A percentile compares a stretch with the other conserved stretches of the same genome.
phyloP scores from a whole-genome alignment of 257 asterid genomes.

The Ilex asprella region DNA sequence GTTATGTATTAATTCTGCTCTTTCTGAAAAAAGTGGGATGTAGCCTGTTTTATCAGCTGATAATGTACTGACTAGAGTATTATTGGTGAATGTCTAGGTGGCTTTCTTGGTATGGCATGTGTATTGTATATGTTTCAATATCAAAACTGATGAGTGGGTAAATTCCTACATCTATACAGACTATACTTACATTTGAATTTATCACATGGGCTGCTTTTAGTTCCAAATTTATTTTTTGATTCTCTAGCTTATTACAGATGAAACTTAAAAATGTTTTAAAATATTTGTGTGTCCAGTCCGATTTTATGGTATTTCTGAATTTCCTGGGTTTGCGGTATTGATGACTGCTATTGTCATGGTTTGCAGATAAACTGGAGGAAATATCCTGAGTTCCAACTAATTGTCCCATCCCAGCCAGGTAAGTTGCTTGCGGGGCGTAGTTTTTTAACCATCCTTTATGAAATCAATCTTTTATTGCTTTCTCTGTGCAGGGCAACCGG shows the following conservation, averaged over 20 bases:
- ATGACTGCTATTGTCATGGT: neutral
- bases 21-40: neutral
- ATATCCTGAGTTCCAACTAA: slow-evolving; percentile 41
- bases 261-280: too few species aligned
- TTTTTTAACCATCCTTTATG: neutral
- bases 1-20: neutral
- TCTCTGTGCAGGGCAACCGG: slow-evolving; percentile 19
- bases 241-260: neutral
- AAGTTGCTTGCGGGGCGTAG: slow-evolving; percentile 1
- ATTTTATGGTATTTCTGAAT: too few species aligned
- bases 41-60: neutral
- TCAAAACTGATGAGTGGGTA: slow-evolving; percentile 59
- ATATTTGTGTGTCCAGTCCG: too few species aligned
- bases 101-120: slow-evolving; percentile 44
- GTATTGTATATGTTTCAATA: slow-evolving; percentile 43
- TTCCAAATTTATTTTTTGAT: neutral
- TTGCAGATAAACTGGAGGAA: slow-evolving; percentile 49
- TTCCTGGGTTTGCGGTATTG: neutral
- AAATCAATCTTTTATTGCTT: neutral
- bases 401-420: slow-evolving; percentile 18
- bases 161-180: slow-evolving; percentile 10
- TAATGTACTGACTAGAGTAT: neutral
- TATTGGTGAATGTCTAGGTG: slow-evolving; percentile 26
- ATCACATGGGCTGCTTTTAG: neutral
- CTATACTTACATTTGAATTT: too few species aligned